phyloP scores from a whole-genome alignment of 164 flowering plant genomes.

The Cinnamomum chago region DNA sequence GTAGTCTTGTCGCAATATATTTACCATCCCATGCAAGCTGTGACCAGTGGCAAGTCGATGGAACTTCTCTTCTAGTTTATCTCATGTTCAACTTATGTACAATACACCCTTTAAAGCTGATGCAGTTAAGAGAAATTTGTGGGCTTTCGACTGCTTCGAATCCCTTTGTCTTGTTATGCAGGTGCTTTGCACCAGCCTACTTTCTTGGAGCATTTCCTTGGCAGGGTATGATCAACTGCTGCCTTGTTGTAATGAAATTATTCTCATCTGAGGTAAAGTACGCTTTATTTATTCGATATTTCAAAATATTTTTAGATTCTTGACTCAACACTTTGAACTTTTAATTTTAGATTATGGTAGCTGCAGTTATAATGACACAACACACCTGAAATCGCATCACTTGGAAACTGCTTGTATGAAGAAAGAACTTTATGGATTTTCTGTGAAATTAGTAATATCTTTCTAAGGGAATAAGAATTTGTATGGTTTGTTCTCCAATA shows the following conservation, averaged over 20 bases:
- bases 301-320: too few species aligned
- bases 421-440: too few species aligned
- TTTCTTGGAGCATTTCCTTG: background rate
- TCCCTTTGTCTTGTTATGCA: conserved; percentile 9
- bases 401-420: too few species aligned
- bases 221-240: background rate
- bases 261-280: background rate
- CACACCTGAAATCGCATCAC: too few species aligned
- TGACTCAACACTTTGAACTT: too few species aligned
- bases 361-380: too few species aligned
- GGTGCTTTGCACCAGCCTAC: background rate
- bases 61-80: background rate
- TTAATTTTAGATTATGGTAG: too few species aligned
- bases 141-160: conserved; percentile 23
- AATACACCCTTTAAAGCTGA: conserved; percentile 37
- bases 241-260: conserved; percentile 4
- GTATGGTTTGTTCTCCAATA: too few species aligned
- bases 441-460: too few species aligned
- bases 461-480: too few species aligned
- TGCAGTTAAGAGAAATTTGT: conserved; percentile 12
- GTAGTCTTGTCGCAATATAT: conserved; percentile 22
- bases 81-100: conserved; percentile 29
- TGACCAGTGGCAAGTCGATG: conserved; percentile 24
- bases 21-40: conserved; percentile 23
- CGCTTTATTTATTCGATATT: background rate